Percentiles rank a stretch among this genome's conserved stretches.
These are phyloP conservation scores for Ceriops zippeliana DNA, from an alignment of 345 rosid species.

Conservation along the genomic window DNA sequence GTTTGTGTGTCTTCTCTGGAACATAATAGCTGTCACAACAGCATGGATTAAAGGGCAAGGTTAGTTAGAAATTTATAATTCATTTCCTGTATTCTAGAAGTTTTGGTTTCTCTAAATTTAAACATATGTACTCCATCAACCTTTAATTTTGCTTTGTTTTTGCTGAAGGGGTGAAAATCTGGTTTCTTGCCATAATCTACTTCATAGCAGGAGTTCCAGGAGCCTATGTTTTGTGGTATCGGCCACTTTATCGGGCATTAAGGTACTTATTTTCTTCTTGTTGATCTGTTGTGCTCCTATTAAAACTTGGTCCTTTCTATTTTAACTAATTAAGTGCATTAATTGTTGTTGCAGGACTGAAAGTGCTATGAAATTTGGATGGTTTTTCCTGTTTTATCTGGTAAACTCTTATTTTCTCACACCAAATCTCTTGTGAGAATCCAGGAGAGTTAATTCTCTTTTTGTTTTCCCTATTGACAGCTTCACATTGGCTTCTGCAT, in stretches of 20 bases:
- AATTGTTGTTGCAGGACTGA: slow-evolving; percentile 22
- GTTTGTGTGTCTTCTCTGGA: slow-evolving; percentile 79
- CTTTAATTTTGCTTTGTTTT: neutral
- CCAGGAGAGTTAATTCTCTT: neutral
- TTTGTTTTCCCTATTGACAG: slow-evolving; percentile 8
- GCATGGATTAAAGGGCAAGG: slow-evolving; percentile 91
- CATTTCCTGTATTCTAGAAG: neutral
- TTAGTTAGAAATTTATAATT: slow-evolving; percentile 22
- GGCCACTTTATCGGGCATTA: slow-evolving; percentile 91
- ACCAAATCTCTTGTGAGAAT: neutral
- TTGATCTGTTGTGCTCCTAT: neutral
- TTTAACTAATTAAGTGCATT: neutral
- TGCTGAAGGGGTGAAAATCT: slow-evolving; percentile 71
- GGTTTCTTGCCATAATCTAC: slow-evolving; percentile 93
- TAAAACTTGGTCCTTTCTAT: neutral
- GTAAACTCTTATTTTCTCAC: slow-evolving; percentile 6
- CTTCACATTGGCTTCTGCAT: slow-evolving; percentile 35
- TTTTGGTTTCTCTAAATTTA: neutral
- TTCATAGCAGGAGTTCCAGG: slow-evolving; percentile 91
- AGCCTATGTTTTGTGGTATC: slow-evolving; percentile 53
- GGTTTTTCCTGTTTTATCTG: slow-evolving; percentile 34
- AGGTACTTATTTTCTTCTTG: slow-evolving; percentile 40
- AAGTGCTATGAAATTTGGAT: slow-evolving; percentile 32
- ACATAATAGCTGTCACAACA: slow-evolving; percentile 65
- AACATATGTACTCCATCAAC: neutral